Evolutionary conservation across 2,329 filamentous ascomycete species (phyloP).

Genomic region (Ophidiomyces ophidiicola): DNA sequence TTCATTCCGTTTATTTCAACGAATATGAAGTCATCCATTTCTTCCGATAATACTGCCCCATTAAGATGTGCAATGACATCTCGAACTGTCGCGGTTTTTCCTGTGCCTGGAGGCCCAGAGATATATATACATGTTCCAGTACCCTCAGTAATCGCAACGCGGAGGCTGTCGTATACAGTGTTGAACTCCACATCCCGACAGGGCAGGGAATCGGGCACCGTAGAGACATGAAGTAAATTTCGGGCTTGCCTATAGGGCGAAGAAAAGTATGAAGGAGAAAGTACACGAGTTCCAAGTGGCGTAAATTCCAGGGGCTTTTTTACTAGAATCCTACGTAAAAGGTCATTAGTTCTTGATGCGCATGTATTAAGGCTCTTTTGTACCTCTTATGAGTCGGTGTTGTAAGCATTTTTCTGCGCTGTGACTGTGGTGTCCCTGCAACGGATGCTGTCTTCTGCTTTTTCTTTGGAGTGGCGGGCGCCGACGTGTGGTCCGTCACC

Average conservation of each 20-base stretch:
- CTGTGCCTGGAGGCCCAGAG: constrained; percentile 93
- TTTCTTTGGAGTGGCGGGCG: constrained; percentile 44
- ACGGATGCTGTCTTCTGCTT: constrained; percentile 40
- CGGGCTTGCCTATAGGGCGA: constrained; percentile 89
- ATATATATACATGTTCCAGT: constrained; percentile 97
- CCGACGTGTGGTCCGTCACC: constrained; percentile 24
- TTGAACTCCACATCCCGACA: constrained; percentile 88
- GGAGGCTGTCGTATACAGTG: constrained; percentile 83
- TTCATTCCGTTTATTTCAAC: constrained; percentile 99
- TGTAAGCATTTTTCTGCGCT: constrained; percentile 36
- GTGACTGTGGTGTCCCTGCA: constrained; percentile 33
- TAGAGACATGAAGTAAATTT: constrained; percentile 80
- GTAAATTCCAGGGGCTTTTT: constrained; percentile 93
- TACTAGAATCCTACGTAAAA: constrained; percentile 44
- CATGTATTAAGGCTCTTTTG: neutral
- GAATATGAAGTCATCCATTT: constrained; percentile 96
- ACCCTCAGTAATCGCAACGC: constrained; percentile 85
- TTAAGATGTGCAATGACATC: constrained; percentile 87
- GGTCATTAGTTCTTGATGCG: neutral
- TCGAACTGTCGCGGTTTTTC: constrained; percentile 92
- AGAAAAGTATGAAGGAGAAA: constrained; percentile 62
- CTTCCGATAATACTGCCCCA: constrained; percentile 72
- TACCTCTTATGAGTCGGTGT: constrained; percentile 55
- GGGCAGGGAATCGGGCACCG: constrained; percentile 76
- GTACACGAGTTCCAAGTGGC: constrained; percentile 73